Evolutionary conservation across 805 yeast species (phyloP), one percentile per base, ranked within the genome.

Genomic region (Peterozyma xylosa): DNA sequence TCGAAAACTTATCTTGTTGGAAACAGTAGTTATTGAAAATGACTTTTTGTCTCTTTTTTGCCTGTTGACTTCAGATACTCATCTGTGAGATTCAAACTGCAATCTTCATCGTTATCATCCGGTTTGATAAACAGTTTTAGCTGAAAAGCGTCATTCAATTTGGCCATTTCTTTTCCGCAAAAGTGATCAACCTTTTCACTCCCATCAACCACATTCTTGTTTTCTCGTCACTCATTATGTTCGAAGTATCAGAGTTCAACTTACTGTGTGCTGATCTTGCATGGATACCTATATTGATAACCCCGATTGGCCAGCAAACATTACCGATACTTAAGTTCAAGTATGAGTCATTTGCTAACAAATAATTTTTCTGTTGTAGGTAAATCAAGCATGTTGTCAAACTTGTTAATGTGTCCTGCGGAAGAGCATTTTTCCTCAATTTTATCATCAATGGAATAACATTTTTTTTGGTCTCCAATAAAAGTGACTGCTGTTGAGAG

Each of bases 241-340:
- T 85, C 11, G 93, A 81, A 9, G 70, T 55, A 38, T 69, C 70
- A 15, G 80, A 78, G 5, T 77, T 70, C 32, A 82, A 73, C 50
- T 74, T 76, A 45, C 71, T 68, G 42, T 76, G 80, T 1, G 84
- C 80, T 44, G 80, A 74, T 47, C 95, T 65, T 10, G 80, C 81
- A 57, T 87, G 96, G 46, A 88, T 86, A 40, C 93, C 88, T 13
- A 88, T 83, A 45, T 76, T 76, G 7, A 78, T 67, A 11, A 88
- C 85, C 27, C 96, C 96, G 50, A 87, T 83, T 2, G 96, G 96
- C 95, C 95, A 88, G 4, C 93, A 90, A 2, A 84, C 87, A 52
- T 86, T 86, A 1, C 96, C 96, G 14, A 88, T 82, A 55, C 91
- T 82, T 45, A 88, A 63, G 49, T 82, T 74, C 68, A 87, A 64